These are phyloP conservation scores for Hanseniaspora clermontiae DNA, from an alignment of 805 yeast species.

Conservation along the genomic window DNA sequence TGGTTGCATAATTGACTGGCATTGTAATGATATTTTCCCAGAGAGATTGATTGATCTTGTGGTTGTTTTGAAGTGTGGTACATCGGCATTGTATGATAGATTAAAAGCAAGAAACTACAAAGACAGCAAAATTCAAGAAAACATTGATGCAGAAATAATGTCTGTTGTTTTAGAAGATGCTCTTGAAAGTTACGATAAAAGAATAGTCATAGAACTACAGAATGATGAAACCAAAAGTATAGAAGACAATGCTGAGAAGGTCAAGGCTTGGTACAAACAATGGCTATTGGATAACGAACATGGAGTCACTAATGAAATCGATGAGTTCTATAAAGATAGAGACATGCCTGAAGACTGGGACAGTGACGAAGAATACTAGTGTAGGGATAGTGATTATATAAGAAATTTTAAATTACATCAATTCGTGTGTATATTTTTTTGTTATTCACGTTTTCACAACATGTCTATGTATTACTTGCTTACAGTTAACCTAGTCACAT, in stretches of 20 bases:
- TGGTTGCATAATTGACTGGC: slow-evolving; percentile 93
- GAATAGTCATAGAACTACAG: slow-evolving; percentile 66
- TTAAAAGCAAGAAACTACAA: slow-evolving; percentile 64
- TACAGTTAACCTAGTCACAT: not conserved
- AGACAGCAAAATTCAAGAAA: slow-evolving; percentile 73
- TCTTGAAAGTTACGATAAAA: slow-evolving; percentile 61
- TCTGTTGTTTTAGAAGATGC: slow-evolving; percentile 83
- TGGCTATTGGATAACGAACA: slow-evolving; percentile 52
- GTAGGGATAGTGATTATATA: too few species aligned
- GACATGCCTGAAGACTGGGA: not conserved
- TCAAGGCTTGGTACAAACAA: slow-evolving; percentile 56
- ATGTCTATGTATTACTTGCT: too few species aligned
- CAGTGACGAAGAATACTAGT: not conserved
- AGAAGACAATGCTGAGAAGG: slow-evolving; percentile 70
- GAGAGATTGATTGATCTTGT: slow-evolving; percentile 86
- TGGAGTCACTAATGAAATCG: slow-evolving; percentile 44
- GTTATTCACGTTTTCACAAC: not conserved
- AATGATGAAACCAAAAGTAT: slow-evolving; percentile 65
- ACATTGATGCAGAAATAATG: slow-evolving; percentile 94
- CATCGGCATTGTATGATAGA: slow-evolving; percentile 59
- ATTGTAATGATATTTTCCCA: slow-evolving; percentile 89
- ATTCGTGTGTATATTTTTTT: too few species aligned
- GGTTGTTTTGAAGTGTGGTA: slow-evolving; percentile 72
- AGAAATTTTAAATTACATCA: too few species aligned
- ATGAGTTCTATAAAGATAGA: slow-evolving; percentile 15